These are phyloP conservation scores for Crithidia expoeki DNA, from an alignment of 208 protist genomes.

Conservation along the genomic window DNA sequence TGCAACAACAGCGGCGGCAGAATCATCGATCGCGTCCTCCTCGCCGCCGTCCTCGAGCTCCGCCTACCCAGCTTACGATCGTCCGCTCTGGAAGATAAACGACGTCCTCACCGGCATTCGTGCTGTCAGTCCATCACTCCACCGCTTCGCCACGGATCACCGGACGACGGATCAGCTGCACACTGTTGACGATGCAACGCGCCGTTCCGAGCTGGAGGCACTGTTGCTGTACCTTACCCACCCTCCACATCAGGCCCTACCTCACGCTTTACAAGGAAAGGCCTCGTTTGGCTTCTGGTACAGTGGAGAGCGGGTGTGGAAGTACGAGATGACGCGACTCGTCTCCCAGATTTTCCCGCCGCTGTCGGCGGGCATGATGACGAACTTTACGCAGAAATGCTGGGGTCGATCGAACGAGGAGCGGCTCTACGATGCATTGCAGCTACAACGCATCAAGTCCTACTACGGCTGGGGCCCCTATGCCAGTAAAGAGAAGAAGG, in stretches of 20 bases:
- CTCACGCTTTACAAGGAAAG: constrained; percentile 76
- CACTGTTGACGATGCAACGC: constrained; percentile 72
- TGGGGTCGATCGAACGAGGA: constrained; percentile 87
- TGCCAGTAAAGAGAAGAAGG: constrained; percentile 82
- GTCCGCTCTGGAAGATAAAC: constrained; percentile 1
- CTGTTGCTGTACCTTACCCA: constrained; percentile 65
- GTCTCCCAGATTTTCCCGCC: constrained; percentile 77
- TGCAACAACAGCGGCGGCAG: not conserved
- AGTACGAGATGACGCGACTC: constrained; percentile 69
- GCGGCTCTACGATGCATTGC: constrained; percentile 87
- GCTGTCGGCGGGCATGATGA: constrained; percentile 81
- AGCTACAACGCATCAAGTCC: constrained; percentile 71
- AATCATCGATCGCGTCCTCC: not conserved
- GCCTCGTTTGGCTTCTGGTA: constrained; percentile 75
- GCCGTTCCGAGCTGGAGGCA: constrained; percentile 80
- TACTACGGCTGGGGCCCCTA: constrained; percentile 79
- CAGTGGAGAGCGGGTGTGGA: constrained; percentile 86
- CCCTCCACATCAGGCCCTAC: constrained; percentile 74
- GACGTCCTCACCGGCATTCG: constrained; percentile 36
- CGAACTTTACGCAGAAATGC: constrained; percentile 93
- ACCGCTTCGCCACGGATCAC: constrained; percentile 59
- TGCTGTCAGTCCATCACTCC: constrained; percentile 40
- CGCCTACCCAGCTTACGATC: not conserved
- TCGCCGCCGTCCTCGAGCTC: not conserved
- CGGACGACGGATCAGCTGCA: constrained; percentile 72